A percentile compares a stretch with the other conserved stretches of the same genome.
phyloP scores from a whole-genome alignment of 1,139 yeast species.

The Zygoascus sp. region DNA sequence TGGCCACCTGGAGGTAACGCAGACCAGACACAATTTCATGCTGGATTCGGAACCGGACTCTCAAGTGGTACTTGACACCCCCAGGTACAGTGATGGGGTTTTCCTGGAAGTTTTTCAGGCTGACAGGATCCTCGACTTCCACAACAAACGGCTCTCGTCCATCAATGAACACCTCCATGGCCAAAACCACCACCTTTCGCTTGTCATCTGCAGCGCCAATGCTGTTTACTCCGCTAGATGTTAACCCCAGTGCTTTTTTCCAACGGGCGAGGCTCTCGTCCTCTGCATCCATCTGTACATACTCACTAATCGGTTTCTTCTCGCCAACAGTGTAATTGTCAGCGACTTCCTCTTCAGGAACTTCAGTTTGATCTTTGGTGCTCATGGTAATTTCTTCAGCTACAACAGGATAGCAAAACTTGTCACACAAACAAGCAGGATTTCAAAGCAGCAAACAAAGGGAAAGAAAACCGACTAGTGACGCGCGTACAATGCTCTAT shows the following conservation, averaged over 20 bases:
- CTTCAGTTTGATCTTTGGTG: slow-evolving; percentile 10
- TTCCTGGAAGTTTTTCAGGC: slow-evolving; percentile 40
- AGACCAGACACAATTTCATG: slow-evolving; percentile 90
- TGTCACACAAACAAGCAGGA: too few relatives aligned
- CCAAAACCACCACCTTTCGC: slow-evolving; percentile 73
- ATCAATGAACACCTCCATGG: slow-evolving; percentile 66
- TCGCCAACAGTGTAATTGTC: slow-evolving; percentile 64
- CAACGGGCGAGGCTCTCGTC: slow-evolving; percentile 90
- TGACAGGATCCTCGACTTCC: slow-evolving; percentile 53
- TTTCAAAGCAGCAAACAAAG: too few relatives aligned
- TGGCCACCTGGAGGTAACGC: slow-evolving; percentile 77
- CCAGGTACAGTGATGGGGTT: slow-evolving; percentile 74
- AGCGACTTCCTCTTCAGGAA: slow-evolving; percentile 15
- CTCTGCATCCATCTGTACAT: slow-evolving; percentile 74
- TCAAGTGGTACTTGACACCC: slow-evolving; percentile 66
- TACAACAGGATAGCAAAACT: too few relatives aligned
- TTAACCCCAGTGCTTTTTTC: slow-evolving; percentile 84
- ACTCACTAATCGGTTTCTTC: slow-evolving; percentile 82
- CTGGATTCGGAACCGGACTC: slow-evolving; percentile 77
- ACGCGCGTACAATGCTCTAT: not conserved
- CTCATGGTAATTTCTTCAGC: too few relatives aligned
- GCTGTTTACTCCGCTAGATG: slow-evolving; percentile 34
- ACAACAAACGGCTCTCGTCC: slow-evolving; percentile 42
- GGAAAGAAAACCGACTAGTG: not conserved
- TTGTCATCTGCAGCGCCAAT: slow-evolving; percentile 56